These are phyloP conservation scores for Diplocarpon rosae DNA, from an alignment of 2,329 filamentous ascomycete genomes.

Conservation along the genomic window DNA sequence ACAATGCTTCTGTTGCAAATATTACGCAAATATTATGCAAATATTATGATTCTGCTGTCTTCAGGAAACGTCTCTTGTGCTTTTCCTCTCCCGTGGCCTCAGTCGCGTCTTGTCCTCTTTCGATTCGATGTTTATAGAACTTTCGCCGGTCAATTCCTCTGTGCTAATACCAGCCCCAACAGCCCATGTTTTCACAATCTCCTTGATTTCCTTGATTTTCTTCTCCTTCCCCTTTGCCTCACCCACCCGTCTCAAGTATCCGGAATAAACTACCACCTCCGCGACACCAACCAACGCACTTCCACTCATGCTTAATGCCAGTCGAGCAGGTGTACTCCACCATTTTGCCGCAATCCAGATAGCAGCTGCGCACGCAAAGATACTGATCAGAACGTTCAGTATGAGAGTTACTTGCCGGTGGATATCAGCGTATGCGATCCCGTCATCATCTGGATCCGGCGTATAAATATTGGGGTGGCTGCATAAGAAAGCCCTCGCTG, in stretches of 20 bases:
- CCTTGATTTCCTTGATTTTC: constrained; percentile 50
- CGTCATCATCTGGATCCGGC: constrained; percentile 40
- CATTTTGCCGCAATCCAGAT: constrained; percentile 69
- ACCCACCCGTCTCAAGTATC: constrained; percentile 60
- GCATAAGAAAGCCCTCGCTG: constrained; percentile 44
- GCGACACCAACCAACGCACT: constrained; percentile 60
- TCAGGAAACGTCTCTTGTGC: no score
- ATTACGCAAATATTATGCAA: no score
- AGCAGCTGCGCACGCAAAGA: constrained; percentile 65
- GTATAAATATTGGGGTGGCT: constrained; percentile 34
- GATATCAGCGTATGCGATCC: constrained; percentile 59
- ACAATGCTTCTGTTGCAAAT: no score
- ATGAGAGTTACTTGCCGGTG: constrained; percentile 77
- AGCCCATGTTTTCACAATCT: constrained; percentile 64
- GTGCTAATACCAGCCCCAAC: constrained; percentile 33
- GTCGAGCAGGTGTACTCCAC: constrained; percentile 60
- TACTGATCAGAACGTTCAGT: constrained; percentile 80
- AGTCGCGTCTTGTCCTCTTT: neutral
- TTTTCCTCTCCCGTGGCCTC: neutral
- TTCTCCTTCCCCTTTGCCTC: constrained; percentile 55
- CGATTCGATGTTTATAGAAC: neutral
- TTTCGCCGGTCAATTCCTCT: constrained; percentile 8
- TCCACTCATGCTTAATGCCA: constrained; percentile 62
- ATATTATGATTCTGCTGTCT: no score
- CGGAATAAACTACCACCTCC: constrained; percentile 67